Evolutionary conservation across 1,139 yeast species (phyloP).

Genomic region (Kodamaea plutei): DNA sequence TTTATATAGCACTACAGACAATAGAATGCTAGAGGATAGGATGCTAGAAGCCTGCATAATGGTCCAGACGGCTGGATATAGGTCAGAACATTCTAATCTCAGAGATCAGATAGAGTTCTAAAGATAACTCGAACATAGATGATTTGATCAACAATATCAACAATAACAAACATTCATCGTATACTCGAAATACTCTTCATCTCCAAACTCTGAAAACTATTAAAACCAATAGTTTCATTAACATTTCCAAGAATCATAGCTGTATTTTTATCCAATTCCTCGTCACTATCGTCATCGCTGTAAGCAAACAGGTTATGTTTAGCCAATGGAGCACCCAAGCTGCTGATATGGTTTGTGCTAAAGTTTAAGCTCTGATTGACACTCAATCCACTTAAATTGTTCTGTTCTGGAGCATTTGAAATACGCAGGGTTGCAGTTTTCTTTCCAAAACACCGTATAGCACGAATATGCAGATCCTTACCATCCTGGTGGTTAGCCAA

Average conservation of each 20-base stretch:
- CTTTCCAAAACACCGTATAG: slow-evolving; percentile 54
- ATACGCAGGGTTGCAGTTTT: slow-evolving; percentile 15
- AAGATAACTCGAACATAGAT: no score
- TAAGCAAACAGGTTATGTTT: slow-evolving; percentile 4
- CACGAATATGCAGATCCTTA: slow-evolving; percentile 87
- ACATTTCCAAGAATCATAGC: slow-evolving; percentile 33
- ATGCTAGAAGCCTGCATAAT: no score
- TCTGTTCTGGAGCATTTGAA: neutral
- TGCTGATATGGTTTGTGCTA: neutral
- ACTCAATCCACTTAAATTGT: slow-evolving; percentile 10
- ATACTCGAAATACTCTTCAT: slow-evolving; percentile 39
- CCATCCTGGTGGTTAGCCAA: slow-evolving; percentile 92
- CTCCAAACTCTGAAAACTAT: slow-evolving; percentile 41
- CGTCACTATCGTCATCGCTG: slow-evolving; percentile 10
- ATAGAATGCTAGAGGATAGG: no score
- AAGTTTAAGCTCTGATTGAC: slow-evolving; percentile 7
- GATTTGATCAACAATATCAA: no score
- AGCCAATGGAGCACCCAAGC: neutral
- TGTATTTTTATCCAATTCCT: slow-evolving; percentile 18
- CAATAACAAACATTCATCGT: no score
- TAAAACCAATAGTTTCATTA: slow-evolving; percentile 39
- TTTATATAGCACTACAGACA: no score
- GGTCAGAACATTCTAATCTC: no score
- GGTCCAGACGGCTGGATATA: no score
- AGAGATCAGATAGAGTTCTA: no score